Base-by-base conservation (phyloP, 2,329 filamentous ascomycete genomes). In the Exserohilum turcica region DNA sequence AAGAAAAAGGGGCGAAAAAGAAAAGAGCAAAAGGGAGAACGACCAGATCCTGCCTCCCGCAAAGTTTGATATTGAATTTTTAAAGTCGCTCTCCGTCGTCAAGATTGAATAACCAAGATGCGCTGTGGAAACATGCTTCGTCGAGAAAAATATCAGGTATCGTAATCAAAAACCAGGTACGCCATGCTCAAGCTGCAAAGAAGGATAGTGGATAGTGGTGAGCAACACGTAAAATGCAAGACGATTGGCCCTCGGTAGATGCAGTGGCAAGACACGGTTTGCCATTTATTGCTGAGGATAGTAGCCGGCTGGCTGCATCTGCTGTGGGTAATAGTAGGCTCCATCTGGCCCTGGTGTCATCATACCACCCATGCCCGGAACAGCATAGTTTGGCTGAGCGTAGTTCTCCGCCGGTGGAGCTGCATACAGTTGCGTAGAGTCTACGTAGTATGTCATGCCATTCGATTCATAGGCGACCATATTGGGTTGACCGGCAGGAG, bases 381-480 rank as follows among this genome's bases (percentile, higher is more conserved):
- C 78, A 8, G 82, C 76, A 65, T 86, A 90, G 49, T 68, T 75
- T 6, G 72, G 61, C 37, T 70, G 79, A 71, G 67, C 54, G 38
- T 73, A 75, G 16, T 59, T 64, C 46, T 74, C 71, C 24, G 84
- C 78, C 0, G 82, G 77, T 21, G 84, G 79, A 2, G 64, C 59
- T 13, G 67, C 47, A 31, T 74, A 72, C 42, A 92, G 78, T 68
- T 92, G 88, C n/a, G 86, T 82, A 6, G 90, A 83, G 68, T 96
- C 90, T 66, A 92, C 92, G 72, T 96, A 99, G 74, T 96, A 97
- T 0, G 96, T 92, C 84, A 95, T 97, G 57, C 94, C 94, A 64
- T 96, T 96, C 59, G 88, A 87, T 77, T 97, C 93, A 73, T 97
- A 92, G 0, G 91, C 91, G 16, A 88, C 82, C 52, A 84, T 84